Evolutionary conservation across 441 rosid genomes (phyloP), one percentile per base, ranked within the genome.

Genomic region (Corymbia citriodora): DNA sequence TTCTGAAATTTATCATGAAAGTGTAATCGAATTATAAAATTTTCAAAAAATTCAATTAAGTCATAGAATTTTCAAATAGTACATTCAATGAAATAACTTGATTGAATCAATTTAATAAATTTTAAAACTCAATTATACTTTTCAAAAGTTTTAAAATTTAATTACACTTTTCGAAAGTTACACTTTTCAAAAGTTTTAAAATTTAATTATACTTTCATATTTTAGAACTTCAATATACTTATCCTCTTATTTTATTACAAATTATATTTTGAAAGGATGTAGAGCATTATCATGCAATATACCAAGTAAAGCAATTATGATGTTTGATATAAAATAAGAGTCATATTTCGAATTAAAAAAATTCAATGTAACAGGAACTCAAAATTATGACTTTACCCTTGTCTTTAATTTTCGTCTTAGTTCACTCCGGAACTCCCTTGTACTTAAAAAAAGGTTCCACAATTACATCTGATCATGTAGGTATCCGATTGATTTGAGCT

Each of bases 161-260:
- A 57, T 57, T 57, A 2, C 1, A 57, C 7, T 23, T 23, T 33
- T 33, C 33, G 33, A 33, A 33, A 57, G 0, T 57, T 57, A 2
- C 1, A 57, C 7, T 23, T 23, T 33, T 33, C 33, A 2, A 33
- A 33, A 57, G 0, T 57, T 57, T 21, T 4, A 55, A 1, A 0
- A 0, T 4, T 0, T 21, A 21, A 55, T 0, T 8, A 1, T 1
- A 19, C 9, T 8, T 19, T 55, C 16, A 55, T 0, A 0, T 21
- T 57, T 10, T 57, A 57, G 63, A 10, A 0, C 7, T 57, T 59
- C 0, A 19, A 23, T 57, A 0, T 1, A 0, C 4, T 59, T 59
- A 2, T 59, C 7, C 3, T 10, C 1, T 2, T 4, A 59, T 59
- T 59, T 25, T 59, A 25, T 10, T 59, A 2, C 2, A 59, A 59